A percentile compares a stretch with the other conserved stretches of the same genome.
phyloP scores from a whole-genome alignment of 176 grass and related monocot species.

The Avena insularis region DNA sequence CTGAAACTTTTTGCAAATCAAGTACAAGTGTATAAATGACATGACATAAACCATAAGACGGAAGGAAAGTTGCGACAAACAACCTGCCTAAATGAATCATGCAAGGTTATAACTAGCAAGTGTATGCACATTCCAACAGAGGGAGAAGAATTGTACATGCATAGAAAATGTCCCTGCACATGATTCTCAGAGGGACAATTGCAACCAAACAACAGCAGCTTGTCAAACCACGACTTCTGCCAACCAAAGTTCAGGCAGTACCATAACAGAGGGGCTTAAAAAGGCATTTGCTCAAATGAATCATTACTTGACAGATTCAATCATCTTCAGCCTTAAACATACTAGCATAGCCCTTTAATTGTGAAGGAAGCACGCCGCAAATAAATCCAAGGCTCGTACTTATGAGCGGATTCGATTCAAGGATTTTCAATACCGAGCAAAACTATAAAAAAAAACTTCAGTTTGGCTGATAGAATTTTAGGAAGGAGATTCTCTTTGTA shows the following conservation, averaged over 20 bases:
- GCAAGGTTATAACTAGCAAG: neutral
- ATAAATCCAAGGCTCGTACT: neutral
- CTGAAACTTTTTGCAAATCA: neutral
- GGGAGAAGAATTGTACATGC: neutral
- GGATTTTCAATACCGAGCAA: neutral
- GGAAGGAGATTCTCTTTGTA: neutral
- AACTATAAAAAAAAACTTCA: neutral
- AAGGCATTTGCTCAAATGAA: conserved; percentile 2
- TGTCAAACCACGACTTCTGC: neutral
- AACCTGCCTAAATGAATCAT: neutral
- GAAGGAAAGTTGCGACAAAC: neutral
- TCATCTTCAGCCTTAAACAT: too few relatives aligned
- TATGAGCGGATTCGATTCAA: neutral
- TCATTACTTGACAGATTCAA: neutral
- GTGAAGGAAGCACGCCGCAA: too few relatives aligned
- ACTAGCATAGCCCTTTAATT: too few relatives aligned
- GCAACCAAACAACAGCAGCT: neutral
- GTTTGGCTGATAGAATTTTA: neutral
- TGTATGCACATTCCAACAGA: neutral
- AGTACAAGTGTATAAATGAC: neutral
- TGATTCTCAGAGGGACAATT: neutral
- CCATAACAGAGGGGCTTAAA: neutral
- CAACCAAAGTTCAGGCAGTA: neutral
- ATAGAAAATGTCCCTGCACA: neutral
- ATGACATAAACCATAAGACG: neutral